Base-by-base conservation (phyloP, 352 stramenopile genomes). In the Globisporangium parvum region DNA sequence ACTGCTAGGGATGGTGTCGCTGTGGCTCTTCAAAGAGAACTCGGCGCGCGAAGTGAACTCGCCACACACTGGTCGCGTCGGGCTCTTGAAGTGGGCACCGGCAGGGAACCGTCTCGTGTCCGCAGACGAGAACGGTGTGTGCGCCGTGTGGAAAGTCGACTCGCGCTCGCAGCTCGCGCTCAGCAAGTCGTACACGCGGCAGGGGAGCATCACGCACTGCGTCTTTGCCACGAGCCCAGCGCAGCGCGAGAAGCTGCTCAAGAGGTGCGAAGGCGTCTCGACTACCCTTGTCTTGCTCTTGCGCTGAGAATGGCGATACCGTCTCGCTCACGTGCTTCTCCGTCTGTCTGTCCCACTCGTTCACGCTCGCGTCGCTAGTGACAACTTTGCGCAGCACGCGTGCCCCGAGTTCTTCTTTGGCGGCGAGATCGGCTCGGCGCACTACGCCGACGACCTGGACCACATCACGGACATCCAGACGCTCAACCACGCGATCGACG, bases 371-470 rank as follows among this genome's bases (percentile, higher is more conserved):
- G n/a, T n/a, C n/a, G n/a, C n/a, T n/a, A n/a, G n/a, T n/a, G 70
- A 83, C 6, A 49, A 60, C 3, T 88, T 85, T 51, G 67, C 77
- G 9, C 74, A 85, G 48, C 67, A 70, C 8, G 62, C 69, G 6
- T 93, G 84, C 47, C 85, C 85, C 24, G 76, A 88, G 28, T 98
- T 98, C 61, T 98, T 98, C 63, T 95, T 97, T 53, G 91, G 87
- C n/a, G 91, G 87, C n/a, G 85, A 97, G 53, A 73, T 79, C 21
- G 93, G 93, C 2, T 83, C 80, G 18, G 80, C 98, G 6, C 86
- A 93, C 69, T 96, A 96, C 55, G 87, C 87, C 0, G 91, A 98
- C 63, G 93, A 98, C 53, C 62, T 97, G 9, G 92, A 92, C 1
- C 87, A 97, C 62, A 95, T 95, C 54, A 89, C 85, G 17, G 85